Base-by-base conservation (phyloP, 2,329 filamentous ascomycete genomes). In the Colletotrichum kahawae region DNA sequence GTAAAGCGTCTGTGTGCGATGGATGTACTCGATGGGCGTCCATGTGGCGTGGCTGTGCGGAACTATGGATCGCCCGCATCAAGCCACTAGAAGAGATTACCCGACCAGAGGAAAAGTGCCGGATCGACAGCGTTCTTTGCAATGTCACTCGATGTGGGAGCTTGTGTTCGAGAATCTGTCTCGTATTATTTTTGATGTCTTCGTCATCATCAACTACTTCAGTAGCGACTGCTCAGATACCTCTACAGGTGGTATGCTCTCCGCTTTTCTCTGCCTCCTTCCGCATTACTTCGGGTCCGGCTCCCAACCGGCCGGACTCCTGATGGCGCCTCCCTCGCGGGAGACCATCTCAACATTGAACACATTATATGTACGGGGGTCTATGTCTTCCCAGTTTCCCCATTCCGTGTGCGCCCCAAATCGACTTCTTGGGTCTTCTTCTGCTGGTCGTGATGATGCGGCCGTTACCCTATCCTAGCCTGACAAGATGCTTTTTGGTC, bases 181-280 rank as follows among this genome's bases (percentile, higher is more conserved):
- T 73, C 69, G 57, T 60, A 59, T 73, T 75, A 12, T 60, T 68
- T 13, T 13, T 51, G 43, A 51, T 51, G 43, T 21, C 68, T 74
- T 67, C 56, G 33, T 54, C 18, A 29, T 71, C 73, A 75, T 75
- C 73, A 73, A 75, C 73, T 75, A 73, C 73, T 67, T 65, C 74
- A 75, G 75, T 77, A 77, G 76, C 76, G 76, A 77, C 71, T 77
- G 76, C 67, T 75, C 43, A 51, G 43, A 65, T 77, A 77, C 68
- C 71, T 77, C 71, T 71, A 75, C 68, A 38, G 62, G 62, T 77
- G 75, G 76, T 77, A 72, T 69, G 34, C 34, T 63, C 59, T 36
- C 31, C 70, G 38, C 27, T 31, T 36, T 36, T 67, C 62, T 54
- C 29, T 33, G 16, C 60, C 60, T 8, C 31, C 71, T 48, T 73